phyloP scores from a whole-genome alignment of 108 stramenopile genomes.

The Cyclostephanos tholiformis region DNA sequence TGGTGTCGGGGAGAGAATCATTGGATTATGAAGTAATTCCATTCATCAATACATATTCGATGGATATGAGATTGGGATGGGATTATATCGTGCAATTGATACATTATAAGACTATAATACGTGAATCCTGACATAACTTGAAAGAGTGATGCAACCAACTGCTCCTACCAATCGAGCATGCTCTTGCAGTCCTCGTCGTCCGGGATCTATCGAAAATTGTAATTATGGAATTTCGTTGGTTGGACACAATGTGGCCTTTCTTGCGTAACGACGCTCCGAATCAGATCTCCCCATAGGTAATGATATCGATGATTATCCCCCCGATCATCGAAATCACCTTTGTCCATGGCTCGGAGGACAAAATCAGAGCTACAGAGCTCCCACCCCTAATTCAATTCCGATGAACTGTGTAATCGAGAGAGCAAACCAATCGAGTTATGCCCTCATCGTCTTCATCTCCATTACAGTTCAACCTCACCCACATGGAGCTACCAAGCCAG shows the following conservation, averaged over 20 bases:
- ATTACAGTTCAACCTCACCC: background rate
- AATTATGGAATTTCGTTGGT: background rate
- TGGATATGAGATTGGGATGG: too few species aligned
- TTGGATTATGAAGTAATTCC: too few species aligned
- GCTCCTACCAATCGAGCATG: constrained; percentile 4
- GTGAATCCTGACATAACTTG: too few species aligned
- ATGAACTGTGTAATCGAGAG: background rate
- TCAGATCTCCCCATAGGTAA: constrained; percentile 21
- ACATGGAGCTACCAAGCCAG: too few species aligned
- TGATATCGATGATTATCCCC: background rate
- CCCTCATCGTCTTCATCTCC: background rate
- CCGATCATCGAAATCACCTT: background rate
- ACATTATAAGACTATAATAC: too few species aligned
- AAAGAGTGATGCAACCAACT: background rate
- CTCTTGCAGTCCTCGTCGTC: constrained; percentile 30
- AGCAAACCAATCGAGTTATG: constrained; percentile 1
- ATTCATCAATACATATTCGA: too few species aligned
- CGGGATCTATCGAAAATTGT: constrained; percentile 26
- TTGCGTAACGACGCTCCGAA: constrained; percentile 5
- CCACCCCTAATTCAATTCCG: constrained; percentile 26
- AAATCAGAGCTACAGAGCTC: constrained; percentile 9
- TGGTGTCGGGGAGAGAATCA: too few species aligned
- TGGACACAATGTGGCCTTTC: constrained; percentile 13
- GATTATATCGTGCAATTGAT: too few species aligned
- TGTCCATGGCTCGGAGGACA: constrained; percentile 21